A percentile compares a stretch with the other conserved stretches of the same genome.
phyloP scores from a whole-genome alignment of 1,139 yeast genomes.

The Suhomyces maxii region DNA sequence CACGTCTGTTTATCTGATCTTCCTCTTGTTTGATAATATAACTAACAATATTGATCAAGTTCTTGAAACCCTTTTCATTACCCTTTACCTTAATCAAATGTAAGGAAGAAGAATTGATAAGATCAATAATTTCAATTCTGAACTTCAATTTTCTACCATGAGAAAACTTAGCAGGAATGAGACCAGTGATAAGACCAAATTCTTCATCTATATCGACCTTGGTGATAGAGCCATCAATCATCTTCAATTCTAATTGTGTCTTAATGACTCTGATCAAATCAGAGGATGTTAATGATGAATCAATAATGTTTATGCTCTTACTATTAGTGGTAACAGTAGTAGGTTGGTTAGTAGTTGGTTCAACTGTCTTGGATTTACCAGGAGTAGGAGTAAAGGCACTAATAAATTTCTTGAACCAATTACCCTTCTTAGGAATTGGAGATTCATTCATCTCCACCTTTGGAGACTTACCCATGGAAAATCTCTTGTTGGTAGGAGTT shows the following conservation, averaged over 20 bases:
- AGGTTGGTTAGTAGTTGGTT: constrained; percentile 1
- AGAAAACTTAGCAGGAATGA: constrained; percentile 49
- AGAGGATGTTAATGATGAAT: constrained; percentile 30
- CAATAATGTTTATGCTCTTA: constrained; percentile 34
- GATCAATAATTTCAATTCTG: constrained; percentile 44
- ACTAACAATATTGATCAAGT: constrained; percentile 50
- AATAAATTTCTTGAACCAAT: constrained; percentile 44
- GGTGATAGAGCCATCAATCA: constrained; percentile 51
- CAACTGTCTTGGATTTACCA: constrained; percentile 5
- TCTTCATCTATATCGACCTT: constrained; percentile 45
- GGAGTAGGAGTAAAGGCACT: constrained; percentile 16
- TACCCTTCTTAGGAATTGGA: constrained; percentile 17
- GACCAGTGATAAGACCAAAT: constrained; percentile 46
- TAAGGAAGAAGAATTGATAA: constrained; percentile 46
- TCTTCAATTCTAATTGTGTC: constrained; percentile 47
- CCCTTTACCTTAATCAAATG: constrained; percentile 62
- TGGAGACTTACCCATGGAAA: constrained; percentile 19
- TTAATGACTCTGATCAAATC: constrained; percentile 37
- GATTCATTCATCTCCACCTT: constrained; percentile 9
- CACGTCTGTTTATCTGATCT: constrained; percentile 23
- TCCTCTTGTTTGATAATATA: constrained; percentile 42
- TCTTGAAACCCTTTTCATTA: constrained; percentile 64
- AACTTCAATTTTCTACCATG: constrained; percentile 51
- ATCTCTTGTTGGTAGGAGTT: constrained; percentile 18
- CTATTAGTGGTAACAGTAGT: constrained; percentile 5